Conservation (phyloP, 176 grass and related monocot species). For the Bolboschoenus planiculmis region DNA sequence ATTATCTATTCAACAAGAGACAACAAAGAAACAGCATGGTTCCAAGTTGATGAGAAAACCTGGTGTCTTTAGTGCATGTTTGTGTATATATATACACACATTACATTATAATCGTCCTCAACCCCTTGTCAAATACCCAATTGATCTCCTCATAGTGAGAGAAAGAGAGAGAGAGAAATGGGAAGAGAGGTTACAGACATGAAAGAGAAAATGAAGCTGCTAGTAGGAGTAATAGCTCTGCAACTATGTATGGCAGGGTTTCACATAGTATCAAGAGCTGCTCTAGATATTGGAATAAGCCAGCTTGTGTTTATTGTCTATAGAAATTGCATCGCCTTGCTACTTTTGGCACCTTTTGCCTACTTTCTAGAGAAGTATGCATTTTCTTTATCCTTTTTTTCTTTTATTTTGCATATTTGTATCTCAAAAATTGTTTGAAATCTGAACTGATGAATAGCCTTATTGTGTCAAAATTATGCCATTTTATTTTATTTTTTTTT, state of each 20-base stretch:
- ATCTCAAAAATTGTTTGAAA: background rate
- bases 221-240: constrained; percentile 39
- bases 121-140: background rate
- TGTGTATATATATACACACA: constrained; percentile 1
- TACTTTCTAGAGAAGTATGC: constrained; percentile 62
- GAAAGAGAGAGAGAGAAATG: constrained; percentile 25
- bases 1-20: constrained; percentile 13
- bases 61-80: background rate
- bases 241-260: constrained; percentile 63
- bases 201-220: constrained; percentile 57
- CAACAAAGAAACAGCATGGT: constrained; percentile 2
- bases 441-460: background rate
- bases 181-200: constrained; percentile 14
- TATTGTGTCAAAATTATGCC: background rate
- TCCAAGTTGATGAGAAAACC: background rate
- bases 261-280: constrained; percentile 58
- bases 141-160: background rate
- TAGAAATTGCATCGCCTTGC: constrained; percentile 53
- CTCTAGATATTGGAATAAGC: constrained; percentile 59
- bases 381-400: background rate
- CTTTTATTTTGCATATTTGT: background rate
- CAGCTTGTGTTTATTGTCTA: constrained; percentile 54
- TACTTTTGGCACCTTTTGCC: constrained; percentile 48
- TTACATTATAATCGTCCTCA: background rate
- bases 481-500: background rate